phyloP scores from a whole-genome alignment of 768 basidiomycete genomes.

The Paxillus ammoniavirescens region DNA sequence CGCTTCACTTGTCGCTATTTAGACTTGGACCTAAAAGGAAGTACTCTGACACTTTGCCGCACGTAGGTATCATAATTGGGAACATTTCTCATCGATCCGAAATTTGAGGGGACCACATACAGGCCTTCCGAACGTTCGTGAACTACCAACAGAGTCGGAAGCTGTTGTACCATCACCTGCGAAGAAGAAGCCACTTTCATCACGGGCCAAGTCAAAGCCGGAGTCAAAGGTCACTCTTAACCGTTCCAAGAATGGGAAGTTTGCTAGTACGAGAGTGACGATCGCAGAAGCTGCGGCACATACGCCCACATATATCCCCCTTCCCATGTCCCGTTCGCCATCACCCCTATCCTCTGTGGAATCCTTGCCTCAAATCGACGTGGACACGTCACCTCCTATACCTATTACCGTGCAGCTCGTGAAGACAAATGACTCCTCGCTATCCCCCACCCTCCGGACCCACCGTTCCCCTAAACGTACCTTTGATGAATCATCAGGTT shows the following conservation, averaged over 20 bases:
- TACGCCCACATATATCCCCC: slow-evolving; percentile 34
- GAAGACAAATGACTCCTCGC: slow-evolving; percentile 8
- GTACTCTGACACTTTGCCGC: slow-evolving; percentile 9
- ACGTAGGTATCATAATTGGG: slow-evolving; percentile 86
- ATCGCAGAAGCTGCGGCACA: slow-evolving; percentile 17
- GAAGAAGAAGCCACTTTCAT: slow-evolving; percentile 35
- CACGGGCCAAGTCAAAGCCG: slow-evolving; percentile 28
- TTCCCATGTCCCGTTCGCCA: slow-evolving; percentile 38
- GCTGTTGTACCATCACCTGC: slow-evolving; percentile 30
- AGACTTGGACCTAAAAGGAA: not conserved
- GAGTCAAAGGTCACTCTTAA: slow-evolving; percentile 16
- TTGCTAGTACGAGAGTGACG: slow-evolving; percentile 20
- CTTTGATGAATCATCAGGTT: slow-evolving; percentile 55
- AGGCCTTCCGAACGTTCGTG: slow-evolving; percentile 65
- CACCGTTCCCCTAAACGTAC: slow-evolving; percentile 57
- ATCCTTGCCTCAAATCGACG: slow-evolving; percentile 24
- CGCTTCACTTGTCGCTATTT: slow-evolving; percentile 3
- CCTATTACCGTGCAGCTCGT: slow-evolving; percentile 20
- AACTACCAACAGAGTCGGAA: slow-evolving; percentile 39
- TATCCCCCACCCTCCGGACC: slow-evolving; percentile 28
- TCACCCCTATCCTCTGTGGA: slow-evolving; percentile 31
- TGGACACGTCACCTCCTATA: slow-evolving; percentile 28
- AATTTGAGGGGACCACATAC: slow-evolving; percentile 82
- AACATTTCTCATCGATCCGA: slow-evolving; percentile 92
- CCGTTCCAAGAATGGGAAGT: slow-evolving; percentile 24